These are phyloP conservation scores for Podospora appendiculata DNA, from an alignment of 495 filamentous ascomycete species.

Conservation along the genomic window DNA sequence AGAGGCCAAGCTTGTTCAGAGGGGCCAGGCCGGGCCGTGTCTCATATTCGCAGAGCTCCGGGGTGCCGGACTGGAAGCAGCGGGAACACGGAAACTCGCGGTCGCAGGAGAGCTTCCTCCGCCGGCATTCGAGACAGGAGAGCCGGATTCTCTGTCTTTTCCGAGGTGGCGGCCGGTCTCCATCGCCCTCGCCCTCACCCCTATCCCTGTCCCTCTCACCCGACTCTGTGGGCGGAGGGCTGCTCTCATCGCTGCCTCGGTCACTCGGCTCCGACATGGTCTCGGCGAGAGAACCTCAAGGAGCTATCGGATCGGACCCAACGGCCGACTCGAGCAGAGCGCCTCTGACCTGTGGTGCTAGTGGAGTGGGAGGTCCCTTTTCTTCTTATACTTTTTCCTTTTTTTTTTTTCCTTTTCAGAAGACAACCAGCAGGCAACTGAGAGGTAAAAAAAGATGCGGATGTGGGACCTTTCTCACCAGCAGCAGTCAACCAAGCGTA, in stretches of 20 bases:
- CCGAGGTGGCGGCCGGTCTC: slow-evolving; percentile 27
- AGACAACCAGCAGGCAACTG: too few species aligned
- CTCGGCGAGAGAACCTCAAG: not conserved
- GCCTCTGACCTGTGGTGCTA: too few species aligned
- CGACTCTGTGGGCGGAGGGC: slow-evolving; percentile 1
- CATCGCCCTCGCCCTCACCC: slow-evolving; percentile 15
- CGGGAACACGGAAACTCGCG: slow-evolving; percentile 44
- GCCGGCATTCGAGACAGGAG: slow-evolving; percentile 42
- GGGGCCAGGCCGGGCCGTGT: slow-evolving; percentile 34
- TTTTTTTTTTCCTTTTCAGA: too few species aligned
- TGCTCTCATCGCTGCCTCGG: slow-evolving; percentile 5
- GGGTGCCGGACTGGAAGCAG: slow-evolving; percentile 42
- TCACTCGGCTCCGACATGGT: slow-evolving; percentile 23
- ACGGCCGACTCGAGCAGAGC: too few species aligned
- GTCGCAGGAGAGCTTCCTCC: slow-evolving; percentile 44
- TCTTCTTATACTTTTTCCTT: too few species aligned
- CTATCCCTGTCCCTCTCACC: slow-evolving; percentile 2
- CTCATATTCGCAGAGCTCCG: slow-evolving; percentile 43
- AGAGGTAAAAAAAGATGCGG: too few species aligned
- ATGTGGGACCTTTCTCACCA: too few species aligned
- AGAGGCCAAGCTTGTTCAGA: slow-evolving; percentile 28
- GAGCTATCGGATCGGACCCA: too few species aligned
- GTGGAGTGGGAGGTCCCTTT: too few species aligned
- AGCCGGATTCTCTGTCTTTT: slow-evolving; percentile 43
- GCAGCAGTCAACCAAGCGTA: too few species aligned